Percentiles rank a stretch among this genome's conserved stretches.
Evolutionary conservation across 1,284 basidiomycete species (phyloP).

Genomic region (Tetrapyrgos nigripes): DNA sequence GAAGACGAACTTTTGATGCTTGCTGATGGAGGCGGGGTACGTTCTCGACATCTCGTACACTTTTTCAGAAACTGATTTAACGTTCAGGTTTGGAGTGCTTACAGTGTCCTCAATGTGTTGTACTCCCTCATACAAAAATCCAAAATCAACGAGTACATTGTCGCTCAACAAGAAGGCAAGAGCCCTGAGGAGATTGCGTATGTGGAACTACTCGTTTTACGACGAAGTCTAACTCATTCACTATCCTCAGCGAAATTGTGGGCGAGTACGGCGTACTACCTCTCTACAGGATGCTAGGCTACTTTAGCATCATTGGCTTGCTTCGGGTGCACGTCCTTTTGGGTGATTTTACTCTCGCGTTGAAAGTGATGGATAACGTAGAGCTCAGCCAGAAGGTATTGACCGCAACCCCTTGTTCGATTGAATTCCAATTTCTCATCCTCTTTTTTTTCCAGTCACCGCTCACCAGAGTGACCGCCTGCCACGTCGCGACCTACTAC

Average conservation of each 20-base stretch:
- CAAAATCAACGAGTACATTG: slow-evolving; percentile 92
- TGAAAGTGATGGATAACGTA: slow-evolving; percentile 95
- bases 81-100: slow-evolving; percentile 91
- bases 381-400: slow-evolving; percentile 86
- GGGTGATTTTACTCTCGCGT: slow-evolving; percentile 94
- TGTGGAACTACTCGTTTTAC: slow-evolving; percentile 33
- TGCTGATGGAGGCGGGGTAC: slow-evolving; percentile 76
- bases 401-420: neutral
- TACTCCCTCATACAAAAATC: slow-evolving; percentile 99
- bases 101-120: slow-evolving; percentile 96
- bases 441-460: slow-evolving; percentile 58
- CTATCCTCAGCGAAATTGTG: slow-evolving; percentile 70
- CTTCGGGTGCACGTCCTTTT: slow-evolving; percentile 95
- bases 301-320: slow-evolving; percentile 96
- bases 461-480: slow-evolving; percentile 91
- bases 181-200: slow-evolving; percentile 84
- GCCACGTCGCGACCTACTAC: slow-evolving; percentile 95
- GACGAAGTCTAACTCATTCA: slow-evolving; percentile 6
- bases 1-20: slow-evolving; percentile 90
- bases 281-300: slow-evolving; percentile 95
- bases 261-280: slow-evolving; percentile 93
- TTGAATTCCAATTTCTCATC: neutral
- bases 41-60: slow-evolving; percentile 22
- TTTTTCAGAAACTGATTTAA: slow-evolving; percentile 15
- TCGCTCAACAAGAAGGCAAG: slow-evolving; percentile 83